Percentiles rank a stretch among this genome's conserved stretches.
These are phyloP conservation scores for Boechera divaricarpa DNA, from an alignment of 345 rosid genomes.

Conservation along the genomic window DNA sequence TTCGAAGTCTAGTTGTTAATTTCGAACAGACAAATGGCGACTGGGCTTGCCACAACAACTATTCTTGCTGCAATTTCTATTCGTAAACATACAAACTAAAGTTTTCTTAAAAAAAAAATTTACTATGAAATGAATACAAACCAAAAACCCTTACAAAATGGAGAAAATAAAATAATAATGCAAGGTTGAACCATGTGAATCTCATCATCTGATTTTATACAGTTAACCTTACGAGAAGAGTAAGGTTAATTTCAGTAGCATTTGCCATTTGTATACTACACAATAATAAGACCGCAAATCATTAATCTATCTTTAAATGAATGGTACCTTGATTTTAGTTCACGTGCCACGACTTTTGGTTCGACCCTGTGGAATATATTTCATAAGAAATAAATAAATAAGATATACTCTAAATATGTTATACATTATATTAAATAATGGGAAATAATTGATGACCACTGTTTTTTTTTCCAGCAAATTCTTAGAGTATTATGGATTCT, in stretches of 20 bases:
- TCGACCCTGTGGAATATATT: neutral
- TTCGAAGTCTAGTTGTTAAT: slow-evolving; percentile 15
- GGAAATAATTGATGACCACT: neutral
- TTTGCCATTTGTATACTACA: neutral
- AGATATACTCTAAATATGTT: slow-evolving; percentile 3
- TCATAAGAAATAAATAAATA: neutral
- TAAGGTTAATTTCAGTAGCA: too few relatives aligned
- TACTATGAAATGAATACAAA: neutral
- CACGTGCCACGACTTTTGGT: slow-evolving; percentile 4
- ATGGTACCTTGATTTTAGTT: neutral
- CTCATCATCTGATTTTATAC: neutral
- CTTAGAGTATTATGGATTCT: slow-evolving; percentile 2
- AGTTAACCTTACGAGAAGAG: too few relatives aligned
- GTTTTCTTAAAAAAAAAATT: neutral
- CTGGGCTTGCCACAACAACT: neutral
- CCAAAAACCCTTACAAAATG: neutral
- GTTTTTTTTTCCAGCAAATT: neutral
- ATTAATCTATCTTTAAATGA: slow-evolving; percentile 4
- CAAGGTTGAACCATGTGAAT: neutral
- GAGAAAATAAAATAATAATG: neutral
- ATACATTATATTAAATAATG: neutral
- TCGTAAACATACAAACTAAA: neutral
- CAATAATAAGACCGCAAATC: neutral
- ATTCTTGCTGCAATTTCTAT: slow-evolving; percentile 6
- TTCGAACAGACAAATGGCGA: slow-evolving; percentile 14